Conservation (phyloP, 345 rosid genomes). For the Syzygium grande region DNA sequence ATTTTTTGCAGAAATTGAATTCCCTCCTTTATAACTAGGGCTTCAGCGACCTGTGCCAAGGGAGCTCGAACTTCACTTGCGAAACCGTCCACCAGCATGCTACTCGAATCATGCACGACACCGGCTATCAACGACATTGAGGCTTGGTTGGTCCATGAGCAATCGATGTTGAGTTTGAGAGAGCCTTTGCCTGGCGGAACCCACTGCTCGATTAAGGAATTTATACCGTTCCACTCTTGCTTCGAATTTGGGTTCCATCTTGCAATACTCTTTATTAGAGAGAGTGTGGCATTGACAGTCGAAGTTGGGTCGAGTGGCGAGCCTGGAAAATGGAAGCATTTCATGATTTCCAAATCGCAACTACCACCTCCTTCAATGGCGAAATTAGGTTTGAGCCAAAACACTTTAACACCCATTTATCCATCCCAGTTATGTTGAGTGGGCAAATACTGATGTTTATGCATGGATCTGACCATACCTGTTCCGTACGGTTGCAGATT, state of each 20-base stretch:
- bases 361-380: neutral
- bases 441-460: neutral
- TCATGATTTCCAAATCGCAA: neutral
- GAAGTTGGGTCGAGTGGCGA: too few species aligned
- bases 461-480: neutral
- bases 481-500: neutral
- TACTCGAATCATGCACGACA: neutral
- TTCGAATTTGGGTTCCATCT: neutral
- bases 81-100: neutral
- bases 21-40: neutral
- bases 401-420: neutral
- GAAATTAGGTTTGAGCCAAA: neutral
- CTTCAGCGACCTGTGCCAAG: neutral
- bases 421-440: neutral
- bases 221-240: neutral
- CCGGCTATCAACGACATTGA: neutral
- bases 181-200: neutral
- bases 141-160: neutral
- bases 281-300: too few species aligned
- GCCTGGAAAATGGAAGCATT: too few species aligned
- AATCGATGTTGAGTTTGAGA: neutral
- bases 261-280: too few species aligned
- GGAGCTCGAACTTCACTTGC: neutral
- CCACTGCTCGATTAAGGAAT: neutral
- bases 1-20: neutral